phyloP scores from a whole-genome alignment of 2,329 filamentous ascomycete genomes.

The Alternaria triticimaculans region DNA sequence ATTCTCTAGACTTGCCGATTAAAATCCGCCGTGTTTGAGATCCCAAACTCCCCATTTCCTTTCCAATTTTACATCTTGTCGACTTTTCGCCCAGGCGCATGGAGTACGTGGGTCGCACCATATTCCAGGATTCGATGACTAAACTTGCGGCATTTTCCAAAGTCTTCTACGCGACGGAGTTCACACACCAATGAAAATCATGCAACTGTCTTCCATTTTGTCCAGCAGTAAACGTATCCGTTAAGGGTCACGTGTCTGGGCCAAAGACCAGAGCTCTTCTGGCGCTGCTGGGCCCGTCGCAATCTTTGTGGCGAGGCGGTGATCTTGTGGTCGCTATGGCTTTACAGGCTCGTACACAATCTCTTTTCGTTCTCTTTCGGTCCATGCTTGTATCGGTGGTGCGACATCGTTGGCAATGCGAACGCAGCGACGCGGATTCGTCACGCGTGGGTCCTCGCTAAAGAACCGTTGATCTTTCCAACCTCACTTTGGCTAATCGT shows the following conservation, averaged over 20 bases:
- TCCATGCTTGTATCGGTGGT: not conserved
- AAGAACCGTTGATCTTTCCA: not conserved
- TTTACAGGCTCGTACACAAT: not conserved
- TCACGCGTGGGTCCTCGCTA: not conserved
- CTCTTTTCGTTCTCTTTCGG: not conserved
- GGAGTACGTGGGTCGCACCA: not conserved
- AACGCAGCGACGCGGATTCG: not conserved
- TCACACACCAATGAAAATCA: not conserved
- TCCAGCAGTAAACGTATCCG: not conserved
- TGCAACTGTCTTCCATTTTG: not conserved
- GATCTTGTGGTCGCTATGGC: not conserved
- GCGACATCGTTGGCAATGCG: not conserved
- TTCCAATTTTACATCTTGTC: not conserved
- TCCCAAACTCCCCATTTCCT: not conserved
- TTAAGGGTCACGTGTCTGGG: not conserved
- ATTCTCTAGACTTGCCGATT: conserved; percentile 36
- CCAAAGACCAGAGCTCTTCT: not conserved
- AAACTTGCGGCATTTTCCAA: not conserved
- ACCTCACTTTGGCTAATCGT: not conserved
- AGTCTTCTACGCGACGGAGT: not conserved
- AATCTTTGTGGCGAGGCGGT: not conserved
- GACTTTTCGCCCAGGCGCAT: not conserved
- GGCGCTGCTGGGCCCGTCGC: not conserved
- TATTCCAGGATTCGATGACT: not conserved
- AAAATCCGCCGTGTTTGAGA: not conserved